phyloP scores from a whole-genome alignment of 2,329 filamentous ascomycete genomes.

The Clonostachys rhizophaga region DNA sequence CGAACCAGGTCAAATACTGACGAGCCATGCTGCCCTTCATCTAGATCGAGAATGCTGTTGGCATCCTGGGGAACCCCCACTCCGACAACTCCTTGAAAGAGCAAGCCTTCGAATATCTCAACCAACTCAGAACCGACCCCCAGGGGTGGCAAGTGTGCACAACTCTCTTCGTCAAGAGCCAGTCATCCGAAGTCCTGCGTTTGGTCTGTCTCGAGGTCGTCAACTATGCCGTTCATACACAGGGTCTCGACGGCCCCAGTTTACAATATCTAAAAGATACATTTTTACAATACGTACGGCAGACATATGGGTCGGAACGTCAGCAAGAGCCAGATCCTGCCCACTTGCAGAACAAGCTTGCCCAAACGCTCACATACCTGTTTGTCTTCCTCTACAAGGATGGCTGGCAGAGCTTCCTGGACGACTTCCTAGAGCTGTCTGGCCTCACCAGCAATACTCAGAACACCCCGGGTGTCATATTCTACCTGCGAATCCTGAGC shows the following conservation, averaged over 20 bases:
- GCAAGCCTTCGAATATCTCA: constrained; percentile 78
- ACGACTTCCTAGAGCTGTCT: constrained; percentile 80
- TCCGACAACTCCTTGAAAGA: constrained; percentile 71
- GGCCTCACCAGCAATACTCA: constrained; percentile 57
- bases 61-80: constrained; percentile 82
- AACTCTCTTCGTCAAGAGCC: constrained; percentile 74
- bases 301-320: constrained; percentile 61
- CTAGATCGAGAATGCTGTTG: constrained; percentile 90
- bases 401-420: constrained; percentile 85
- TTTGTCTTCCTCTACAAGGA: constrained; percentile 84
- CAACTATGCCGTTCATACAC: constrained; percentile 83
- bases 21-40: too few species aligned
- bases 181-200: constrained; percentile 76
- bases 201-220: constrained; percentile 88
- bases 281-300: constrained; percentile 74
- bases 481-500: constrained; percentile 84
- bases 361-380: constrained; percentile 90
- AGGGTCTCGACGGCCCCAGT: constrained; percentile 67
- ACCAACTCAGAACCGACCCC: constrained; percentile 74
- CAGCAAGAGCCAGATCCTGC: constrained; percentile 63
- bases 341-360: constrained; percentile 91
- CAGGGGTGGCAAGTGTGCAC: constrained; percentile 90
- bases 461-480: constrained; percentile 71
- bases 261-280: constrained; percentile 75
- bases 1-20: too few species aligned